These are phyloP conservation scores for Pythium sp. DNA, from an alignment of 352 stramenopile genomes.

Conservation along the genomic window DNA sequence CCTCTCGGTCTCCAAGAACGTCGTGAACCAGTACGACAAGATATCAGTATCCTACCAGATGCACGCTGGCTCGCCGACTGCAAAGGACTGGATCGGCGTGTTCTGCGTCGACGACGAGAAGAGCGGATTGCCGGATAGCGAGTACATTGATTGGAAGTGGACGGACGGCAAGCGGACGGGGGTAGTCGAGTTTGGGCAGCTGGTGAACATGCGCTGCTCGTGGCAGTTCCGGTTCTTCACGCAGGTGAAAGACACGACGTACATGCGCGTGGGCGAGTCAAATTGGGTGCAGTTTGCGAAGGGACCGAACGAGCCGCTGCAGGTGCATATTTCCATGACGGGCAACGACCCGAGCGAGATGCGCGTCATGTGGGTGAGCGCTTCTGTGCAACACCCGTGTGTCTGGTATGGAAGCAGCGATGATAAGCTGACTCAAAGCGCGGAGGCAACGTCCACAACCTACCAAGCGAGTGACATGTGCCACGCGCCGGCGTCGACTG, in stretches of 20 bases:
- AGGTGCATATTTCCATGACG: slow-evolving; percentile 36
- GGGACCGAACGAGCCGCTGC: slow-evolving; percentile 29
- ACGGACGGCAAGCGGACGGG: slow-evolving; percentile 6
- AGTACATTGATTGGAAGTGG: slow-evolving; percentile 19
- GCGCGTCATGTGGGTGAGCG: slow-evolving; percentile 41
- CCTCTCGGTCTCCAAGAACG: slow-evolving; percentile 5
- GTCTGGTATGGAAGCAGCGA: slow-evolving; percentile 21
- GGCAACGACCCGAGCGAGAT: slow-evolving; percentile 25
- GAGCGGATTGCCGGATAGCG: slow-evolving; percentile 16
- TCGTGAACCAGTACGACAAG: slow-evolving; percentile 9
- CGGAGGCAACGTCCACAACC: not conserved
- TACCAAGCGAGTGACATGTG: slow-evolving; percentile 30
- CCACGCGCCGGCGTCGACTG: slow-evolving; percentile 20
- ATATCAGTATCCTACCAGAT: slow-evolving; percentile 24
- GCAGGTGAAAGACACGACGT: slow-evolving; percentile 12
- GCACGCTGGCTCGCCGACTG: slow-evolving; percentile 4
- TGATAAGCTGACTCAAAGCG: not conserved
- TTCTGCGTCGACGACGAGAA: slow-evolving; percentile 31
- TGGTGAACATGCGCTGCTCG: slow-evolving; percentile 44
- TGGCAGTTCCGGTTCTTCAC: slow-evolving; percentile 41
- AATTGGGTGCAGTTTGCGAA: slow-evolving; percentile 28
- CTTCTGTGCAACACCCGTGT: slow-evolving; percentile 9
- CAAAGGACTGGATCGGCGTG: slow-evolving; percentile 29
- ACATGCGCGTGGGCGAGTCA: slow-evolving; percentile 23
- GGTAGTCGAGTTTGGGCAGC: slow-evolving; percentile 28